Evolutionary conservation across 768 basidiomycete genomes (phyloP).

Genomic region (Hypholoma sublateritium): DNA sequence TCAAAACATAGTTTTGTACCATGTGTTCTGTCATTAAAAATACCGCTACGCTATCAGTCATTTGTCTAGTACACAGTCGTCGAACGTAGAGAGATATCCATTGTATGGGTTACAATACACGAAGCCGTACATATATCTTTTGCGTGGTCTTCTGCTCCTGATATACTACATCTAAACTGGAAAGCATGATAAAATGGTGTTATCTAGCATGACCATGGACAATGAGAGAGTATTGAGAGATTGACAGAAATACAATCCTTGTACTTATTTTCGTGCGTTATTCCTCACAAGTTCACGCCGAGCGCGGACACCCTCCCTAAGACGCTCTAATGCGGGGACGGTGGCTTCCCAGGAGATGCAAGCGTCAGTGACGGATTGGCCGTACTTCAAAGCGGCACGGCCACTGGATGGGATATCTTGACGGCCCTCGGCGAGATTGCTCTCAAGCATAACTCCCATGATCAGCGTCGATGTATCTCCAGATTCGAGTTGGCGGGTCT

Average conservation of each 20-base stretch:
- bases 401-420: slow-evolving; percentile 81
- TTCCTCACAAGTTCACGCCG: slow-evolving; percentile 55
- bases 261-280: slow-evolving; percentile 11
- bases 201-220: no score
- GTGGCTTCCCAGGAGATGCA: slow-evolving; percentile 92
- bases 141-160: no score
- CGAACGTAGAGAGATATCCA: no score
- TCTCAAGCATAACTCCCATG: slow-evolving; percentile 96
- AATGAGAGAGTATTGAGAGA: neutral
- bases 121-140: no score
- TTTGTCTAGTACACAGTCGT: no score
- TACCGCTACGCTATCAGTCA: no score
- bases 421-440: slow-evolving; percentile 84
- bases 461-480: slow-evolving; percentile 72
- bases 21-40: no score
- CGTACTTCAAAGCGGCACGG: slow-evolving; percentile 72
- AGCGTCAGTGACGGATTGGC: slow-evolving; percentile 86
- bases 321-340: slow-evolving; percentile 73
- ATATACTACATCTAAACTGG: no score
- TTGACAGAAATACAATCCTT: neutral
- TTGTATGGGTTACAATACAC: no score
- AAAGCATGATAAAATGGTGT: no score
- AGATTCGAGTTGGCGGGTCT: slow-evolving; percentile 75
- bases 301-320: slow-evolving; percentile 85
- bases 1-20: no score